Evolutionary conservation across 1,284 basidiomycete genomes (phyloP), one percentile per base, ranked within the genome.

Genomic region (Cryptococcus floricola): DNA sequence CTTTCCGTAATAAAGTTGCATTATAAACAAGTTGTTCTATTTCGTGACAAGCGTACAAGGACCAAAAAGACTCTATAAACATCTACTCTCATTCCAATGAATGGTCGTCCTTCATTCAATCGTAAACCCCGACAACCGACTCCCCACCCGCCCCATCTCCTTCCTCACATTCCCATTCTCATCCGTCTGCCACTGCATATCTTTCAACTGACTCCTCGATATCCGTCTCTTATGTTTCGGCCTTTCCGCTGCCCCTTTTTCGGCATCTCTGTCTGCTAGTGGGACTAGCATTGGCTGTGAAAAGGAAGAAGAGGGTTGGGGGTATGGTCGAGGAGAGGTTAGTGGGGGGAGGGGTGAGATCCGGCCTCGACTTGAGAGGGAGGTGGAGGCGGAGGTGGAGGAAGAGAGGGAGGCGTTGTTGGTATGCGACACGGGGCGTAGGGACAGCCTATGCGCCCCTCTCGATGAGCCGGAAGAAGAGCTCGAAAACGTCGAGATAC

Each of bases 111-210:
- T 37, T 42, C 44, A 60, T 34, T 60, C 58, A 10, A 60, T 48
- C 5, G 58, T 60, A 42, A 54, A 57, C 31, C 55, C 55, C 18
- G 53, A 54, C 31, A 59, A 47, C 42, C 55, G 63, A 16, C 61
- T 47, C 13, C 65, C 58, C 16, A 63, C 54, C 37, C 10, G 31
- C 2, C 31, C 31, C 64, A 42, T 3, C 68, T 42, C 57, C 12
- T 58, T 63, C 49, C 51, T 56, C 23, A 71, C 52, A 23, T 57
- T 54, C 18, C 70, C 71, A 53, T 68, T 72, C 58, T 70, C 69
- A 48, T 70, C 73, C 6, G 64, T 59, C 45, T 69, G 64, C 71
- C 73, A 75, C 44, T 68, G 61, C 16, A 75, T 68, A 25, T 74
- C 71, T 50, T 67, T 68, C 44, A 74, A 51, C 27, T 73, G 67